phyloP scores from a whole-genome alignment of 805 yeast species.

The Suhomyces emberorum region DNA sequence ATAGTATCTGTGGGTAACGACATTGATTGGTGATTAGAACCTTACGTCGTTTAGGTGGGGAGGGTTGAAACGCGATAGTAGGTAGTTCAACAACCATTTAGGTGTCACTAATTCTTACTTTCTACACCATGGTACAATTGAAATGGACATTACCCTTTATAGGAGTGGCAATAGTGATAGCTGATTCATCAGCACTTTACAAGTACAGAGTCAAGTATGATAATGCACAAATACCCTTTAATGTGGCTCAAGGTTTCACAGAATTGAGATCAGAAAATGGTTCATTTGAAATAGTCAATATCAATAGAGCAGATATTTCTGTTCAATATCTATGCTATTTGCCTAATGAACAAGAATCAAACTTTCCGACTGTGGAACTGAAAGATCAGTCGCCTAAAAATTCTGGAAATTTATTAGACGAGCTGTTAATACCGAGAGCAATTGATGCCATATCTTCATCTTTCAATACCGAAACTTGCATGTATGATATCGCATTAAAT shows the following conservation, averaged over 20 bases:
- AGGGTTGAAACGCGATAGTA: conserved; percentile 1
- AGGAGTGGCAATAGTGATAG: neutral
- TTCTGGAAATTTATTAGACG: conserved; percentile 3
- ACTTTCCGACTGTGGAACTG: neutral
- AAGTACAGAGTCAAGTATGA: conserved; percentile 17
- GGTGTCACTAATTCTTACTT: neutral
- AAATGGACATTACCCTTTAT: neutral
- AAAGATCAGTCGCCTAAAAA: neutral
- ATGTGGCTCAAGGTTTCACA: conserved; percentile 12
- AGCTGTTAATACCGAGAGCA: conserved; percentile 16
- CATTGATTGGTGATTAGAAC: neutral
- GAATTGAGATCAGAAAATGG: conserved; percentile 9
- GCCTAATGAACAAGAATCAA: conserved; percentile 10
- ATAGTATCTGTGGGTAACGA: conserved; percentile 3
- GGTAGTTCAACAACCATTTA: conserved; percentile 1
- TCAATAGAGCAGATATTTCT: conserved; percentile 4
- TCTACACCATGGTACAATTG: neutral
- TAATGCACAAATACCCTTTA: conserved; percentile 15
- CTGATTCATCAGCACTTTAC: conserved; percentile 3
- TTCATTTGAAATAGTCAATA: conserved; percentile 16
- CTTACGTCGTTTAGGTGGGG: too few relatives aligned
- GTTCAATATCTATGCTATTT: conserved; percentile 20
- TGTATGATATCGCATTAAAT: conserved; percentile 20
- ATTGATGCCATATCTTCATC: conserved; percentile 13
- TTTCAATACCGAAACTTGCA: conserved; percentile 20